A percentile compares a stretch with the other conserved stretches of the same genome.
phyloP scores from a whole-genome alignment of 306 rosid genomes.

The Castanea mollissima region DNA sequence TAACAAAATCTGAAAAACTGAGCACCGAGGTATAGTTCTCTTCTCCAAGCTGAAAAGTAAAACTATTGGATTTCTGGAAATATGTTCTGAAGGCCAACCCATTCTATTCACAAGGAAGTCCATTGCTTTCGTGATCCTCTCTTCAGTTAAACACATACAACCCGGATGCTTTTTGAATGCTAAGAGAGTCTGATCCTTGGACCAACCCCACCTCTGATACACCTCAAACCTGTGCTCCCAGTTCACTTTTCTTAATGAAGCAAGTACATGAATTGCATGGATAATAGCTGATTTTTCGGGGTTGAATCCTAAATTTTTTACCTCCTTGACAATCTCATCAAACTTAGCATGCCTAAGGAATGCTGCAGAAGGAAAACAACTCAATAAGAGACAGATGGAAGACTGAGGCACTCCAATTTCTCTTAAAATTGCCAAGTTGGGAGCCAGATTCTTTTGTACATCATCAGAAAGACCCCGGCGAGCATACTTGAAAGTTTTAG shows the following conservation, averaged over 20 bases:
- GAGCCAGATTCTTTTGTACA: background rate
- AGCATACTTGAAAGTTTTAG: background rate
- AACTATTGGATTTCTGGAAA: constrained; percentile 19
- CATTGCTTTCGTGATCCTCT: constrained; percentile 14
- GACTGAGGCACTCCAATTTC: constrained; percentile 31
- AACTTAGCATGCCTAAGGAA: constrained; percentile 4
- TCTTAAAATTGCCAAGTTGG: constrained; percentile 29
- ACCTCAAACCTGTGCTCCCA: constrained; percentile 23
- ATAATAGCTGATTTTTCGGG: constrained; percentile 16
- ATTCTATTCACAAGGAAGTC: constrained; percentile 26
- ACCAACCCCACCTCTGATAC: constrained; percentile 35
- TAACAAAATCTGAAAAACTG: constrained; percentile 32
- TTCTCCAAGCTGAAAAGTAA: constrained; percentile 29
- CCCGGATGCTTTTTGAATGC: constrained; percentile 35
- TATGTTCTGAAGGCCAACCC: constrained; percentile 16
- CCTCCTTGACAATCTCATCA: constrained; percentile 8
- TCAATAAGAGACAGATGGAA: background rate
- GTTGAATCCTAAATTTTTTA: constrained; percentile 25
- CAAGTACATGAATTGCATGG: constrained; percentile 19
- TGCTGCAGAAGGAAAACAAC: background rate
- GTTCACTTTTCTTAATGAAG: background rate
- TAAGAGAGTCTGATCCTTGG: constrained; percentile 13
- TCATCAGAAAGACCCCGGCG: background rate
- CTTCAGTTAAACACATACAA: constrained; percentile 15
- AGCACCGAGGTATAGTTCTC: constrained; percentile 38